These are phyloP conservation scores for Plasmodium billcollinsi DNA, from an alignment of 169 alveolate species.

Conservation along the genomic window DNA sequence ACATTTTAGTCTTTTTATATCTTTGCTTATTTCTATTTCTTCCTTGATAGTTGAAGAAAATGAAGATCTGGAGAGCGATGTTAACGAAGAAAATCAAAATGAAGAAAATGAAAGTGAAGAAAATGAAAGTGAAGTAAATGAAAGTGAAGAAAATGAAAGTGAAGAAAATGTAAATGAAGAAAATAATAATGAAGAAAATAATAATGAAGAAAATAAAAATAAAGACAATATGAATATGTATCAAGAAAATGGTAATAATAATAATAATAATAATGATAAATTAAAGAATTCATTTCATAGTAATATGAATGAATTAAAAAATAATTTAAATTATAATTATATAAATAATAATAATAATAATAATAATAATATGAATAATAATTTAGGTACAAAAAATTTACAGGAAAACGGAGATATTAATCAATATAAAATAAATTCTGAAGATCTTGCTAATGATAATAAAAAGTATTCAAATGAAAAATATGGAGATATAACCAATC, in stretches of 20 bases:
- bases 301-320: neutral
- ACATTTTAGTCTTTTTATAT: neutral
- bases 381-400: neutral
- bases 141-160: constrained; percentile 1
- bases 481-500: neutral
- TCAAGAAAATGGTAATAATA: neutral
- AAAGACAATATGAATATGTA: neutral
- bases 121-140: neutral
- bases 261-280: neutral
- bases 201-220: neutral
- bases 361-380: neutral
- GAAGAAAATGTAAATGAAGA: neutral
- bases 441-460: neutral
- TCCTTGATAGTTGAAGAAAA: neutral
- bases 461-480: neutral
- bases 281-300: neutral
- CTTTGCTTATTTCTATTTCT: neutral
- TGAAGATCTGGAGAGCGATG: neutral
- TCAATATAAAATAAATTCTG: neutral
- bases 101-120: neutral
- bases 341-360: neutral
- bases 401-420: neutral
- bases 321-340: neutral
- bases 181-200: neutral
- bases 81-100: neutral